phyloP scores from a whole-genome alignment of 495 filamentous ascomycete genomes.

The Penicillium lividum region DNA sequence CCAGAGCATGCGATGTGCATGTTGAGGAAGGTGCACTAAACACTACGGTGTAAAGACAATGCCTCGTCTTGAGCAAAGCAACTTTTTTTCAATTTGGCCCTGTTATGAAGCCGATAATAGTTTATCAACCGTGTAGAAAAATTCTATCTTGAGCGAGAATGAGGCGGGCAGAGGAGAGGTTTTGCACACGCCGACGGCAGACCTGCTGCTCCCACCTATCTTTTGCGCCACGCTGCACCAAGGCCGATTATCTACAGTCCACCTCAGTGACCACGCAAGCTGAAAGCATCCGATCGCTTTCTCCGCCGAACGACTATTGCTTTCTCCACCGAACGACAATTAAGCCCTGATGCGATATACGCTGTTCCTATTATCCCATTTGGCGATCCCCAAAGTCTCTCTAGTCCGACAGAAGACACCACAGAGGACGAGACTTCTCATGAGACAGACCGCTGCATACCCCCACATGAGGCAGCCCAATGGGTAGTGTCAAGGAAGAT shows the following conservation, averaged over 20 bases:
- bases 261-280: too few species aligned
- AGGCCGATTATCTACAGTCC: neutral
- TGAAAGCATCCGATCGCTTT: too few species aligned
- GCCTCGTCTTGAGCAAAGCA: neutral
- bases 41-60: neutral
- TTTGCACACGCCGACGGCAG: slow-evolving; percentile 1
- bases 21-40: slow-evolving; percentile 2
- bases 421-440: too few species aligned
- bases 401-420: too few species aligned
- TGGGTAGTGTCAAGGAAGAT: too few species aligned
- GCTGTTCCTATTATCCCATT: too few species aligned
- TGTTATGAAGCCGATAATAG: neutral
- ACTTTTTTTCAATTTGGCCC: neutral
- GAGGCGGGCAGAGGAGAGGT: neutral
- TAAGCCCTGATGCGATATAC: too few species aligned
- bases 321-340: too few species aligned
- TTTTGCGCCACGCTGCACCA: neutral
- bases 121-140: neutral
- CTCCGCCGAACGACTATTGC: too few species aligned
- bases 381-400: too few species aligned
- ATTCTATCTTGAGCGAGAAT: neutral
- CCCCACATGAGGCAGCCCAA: too few species aligned
- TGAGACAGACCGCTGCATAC: too few species aligned
- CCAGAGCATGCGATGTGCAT: slow-evolving; percentile 1
- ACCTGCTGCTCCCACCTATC: neutral